Conservation (phyloP, 164 flowering plant genomes). For the Tetracentron sinense region DNA sequence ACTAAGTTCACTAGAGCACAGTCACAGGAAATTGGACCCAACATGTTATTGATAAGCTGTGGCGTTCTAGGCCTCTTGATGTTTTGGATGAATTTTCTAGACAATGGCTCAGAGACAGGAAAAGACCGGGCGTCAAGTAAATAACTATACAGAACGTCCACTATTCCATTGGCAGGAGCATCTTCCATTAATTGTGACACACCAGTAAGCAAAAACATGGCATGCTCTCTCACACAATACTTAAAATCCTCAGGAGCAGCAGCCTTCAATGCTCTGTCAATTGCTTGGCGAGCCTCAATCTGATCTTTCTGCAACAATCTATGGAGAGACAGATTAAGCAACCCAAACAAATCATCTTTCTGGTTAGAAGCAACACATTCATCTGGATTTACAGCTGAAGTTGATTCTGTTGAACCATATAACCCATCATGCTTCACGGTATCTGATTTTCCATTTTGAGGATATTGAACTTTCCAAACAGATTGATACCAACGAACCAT, state of each 20-base stretch:
- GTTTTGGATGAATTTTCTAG: conserved; percentile 47
- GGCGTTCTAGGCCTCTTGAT: conserved; percentile 53
- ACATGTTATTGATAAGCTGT: conserved; percentile 45
- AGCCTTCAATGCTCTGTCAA: conserved; percentile 48
- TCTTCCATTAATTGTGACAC: conserved; percentile 24
- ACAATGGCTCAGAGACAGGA: conserved; percentile 36
- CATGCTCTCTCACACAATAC: conserved; percentile 61
- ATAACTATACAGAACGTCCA: conserved; percentile 37
- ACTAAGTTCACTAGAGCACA: conserved; percentile 47
- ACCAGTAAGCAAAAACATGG: conserved; percentile 34
- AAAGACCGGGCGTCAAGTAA: conserved; percentile 28
- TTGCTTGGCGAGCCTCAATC: conserved; percentile 44
- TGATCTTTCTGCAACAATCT: conserved; percentile 44
- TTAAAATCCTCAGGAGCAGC: conserved; percentile 40
- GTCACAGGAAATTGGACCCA: conserved; percentile 55
- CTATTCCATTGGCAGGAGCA: conserved; percentile 16
- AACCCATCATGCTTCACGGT: conserved; percentile 11
- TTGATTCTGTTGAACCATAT: conserved; percentile 3
- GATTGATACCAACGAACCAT: conserved; percentile 59
- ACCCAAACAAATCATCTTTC: conserved; percentile 52
- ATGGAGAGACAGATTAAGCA: conserved; percentile 63
- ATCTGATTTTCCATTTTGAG: conserved; percentile 14
- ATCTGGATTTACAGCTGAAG: conserved; percentile 19
- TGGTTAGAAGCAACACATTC: conserved; percentile 10
- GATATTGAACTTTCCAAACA: conserved; percentile 28